Base-by-base conservation (phyloP, 169 alveolate genomes). In the Plasmodium gallinaceum region DNA sequence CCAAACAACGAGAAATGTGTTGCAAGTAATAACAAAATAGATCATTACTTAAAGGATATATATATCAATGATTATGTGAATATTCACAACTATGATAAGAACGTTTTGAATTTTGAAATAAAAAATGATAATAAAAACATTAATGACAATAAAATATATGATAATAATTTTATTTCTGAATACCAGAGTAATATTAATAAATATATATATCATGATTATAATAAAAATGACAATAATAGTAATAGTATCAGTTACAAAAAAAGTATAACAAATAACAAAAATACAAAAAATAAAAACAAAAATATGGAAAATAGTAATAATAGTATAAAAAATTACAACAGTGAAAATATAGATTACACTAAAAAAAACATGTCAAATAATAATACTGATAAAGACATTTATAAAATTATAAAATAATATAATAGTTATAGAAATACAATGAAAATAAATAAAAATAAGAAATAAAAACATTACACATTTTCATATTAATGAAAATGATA, bases 11-110 rank as follows among this genome's bases (percentile, higher is more conserved):
- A 43, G 5, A 24, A 58, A 39, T 32, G 45, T 2, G 58, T 32
- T 16, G 12, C 58, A 18, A 1, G 18, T 46, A 24, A 74, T 42
- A 62, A 74, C 16, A 61, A 7, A 42, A 20, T 74, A 42, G 74
- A 74, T 24, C 71, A n/a, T 42, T 58, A 60, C 48, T 46, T 74
- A 18, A 74, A 52, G 10, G 88, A 74, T 32, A 60, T 74, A 46
- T 74, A 74, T 52, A 51, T 61, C 48, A 65, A 46, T 65, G 76
- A 78, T 51, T 78, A 64, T n/a, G 32, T 58, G 69, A 58, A 39
- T 37, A 22, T 14, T 14, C 46, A 78, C 51, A 78, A 51, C n/a
- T 78, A 70, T 57, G 74, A 57, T 42, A 51, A 46, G 12, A 16
- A 69, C 20, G 22, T 64, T 22, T 78, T 78, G 45, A 78, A 43